Evolutionary conservation across 805 yeast species (phyloP), one percentile per base, ranked within the genome.

Genomic region (Torulaspora indica): DNA sequence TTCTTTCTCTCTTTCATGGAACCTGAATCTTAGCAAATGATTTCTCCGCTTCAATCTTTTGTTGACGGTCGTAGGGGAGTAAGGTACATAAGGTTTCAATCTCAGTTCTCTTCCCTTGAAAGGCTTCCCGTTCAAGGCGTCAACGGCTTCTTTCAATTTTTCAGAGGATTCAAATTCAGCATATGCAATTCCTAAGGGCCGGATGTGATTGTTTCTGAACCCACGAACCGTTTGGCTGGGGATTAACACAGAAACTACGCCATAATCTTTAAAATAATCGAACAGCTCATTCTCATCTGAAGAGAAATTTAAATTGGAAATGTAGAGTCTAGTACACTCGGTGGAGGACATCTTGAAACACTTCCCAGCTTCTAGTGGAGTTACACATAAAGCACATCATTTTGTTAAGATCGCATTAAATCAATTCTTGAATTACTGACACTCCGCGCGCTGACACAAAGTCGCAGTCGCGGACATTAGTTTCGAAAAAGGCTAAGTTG

Each of bases 81-180:
- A 74, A 1, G 78, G 77, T 14, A 67, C 66, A 56, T 74, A 76
- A 6, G 58, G 59, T 49, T 71, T 70, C 15, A 73, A 62, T 42
- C 56, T 58, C 18, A 78, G 50, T 1, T 60, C 58, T 35, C 79
- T 67, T 17, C 68, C 69, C 44, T 70, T 65, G 40, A 82, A 69
- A 34, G 73, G 75, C 54, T 71, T 71, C 37, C 88, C 91, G 56
- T 85, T 74, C 59, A 82, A 75, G 45, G 74, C 73, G 18, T 72
- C 77, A 50, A 87, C 74, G 3, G 89, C 95, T 55, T 68, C 61
- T 56, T 69, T 66, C 41, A 90, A 95, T 31, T 73, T 72, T 42
- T 78, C 88, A 47, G 73, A 75, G 42, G 71, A 73, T 55, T 74
- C 82, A 60, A 82, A 91, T 55, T 88, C 93, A 46, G 88, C 84